These are phyloP conservation scores for Fusarium sp. DNA, from an alignment of 2,329 filamentous ascomycete genomes.

Conservation along the genomic window DNA sequence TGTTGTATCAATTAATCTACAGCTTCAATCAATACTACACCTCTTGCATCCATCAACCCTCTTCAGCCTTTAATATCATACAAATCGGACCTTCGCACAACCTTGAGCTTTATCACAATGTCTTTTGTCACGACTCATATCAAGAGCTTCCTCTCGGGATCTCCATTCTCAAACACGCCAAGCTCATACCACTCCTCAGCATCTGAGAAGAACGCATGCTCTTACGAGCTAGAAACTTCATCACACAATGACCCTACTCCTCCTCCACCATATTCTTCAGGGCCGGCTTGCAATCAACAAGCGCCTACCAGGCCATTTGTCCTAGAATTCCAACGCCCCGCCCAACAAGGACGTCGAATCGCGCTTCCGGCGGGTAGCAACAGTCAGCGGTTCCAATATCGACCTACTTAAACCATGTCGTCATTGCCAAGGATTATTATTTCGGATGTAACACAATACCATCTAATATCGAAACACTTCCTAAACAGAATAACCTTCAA, in stretches of 20 bases:
- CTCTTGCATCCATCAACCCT: neutral
- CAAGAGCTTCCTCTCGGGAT: slow-evolving; percentile 12
- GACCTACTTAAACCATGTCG: neutral
- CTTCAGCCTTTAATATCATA: neutral
- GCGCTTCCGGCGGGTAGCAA: slow-evolving; percentile 3
- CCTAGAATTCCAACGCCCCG: slow-evolving; percentile 28
- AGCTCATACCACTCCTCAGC: neutral
- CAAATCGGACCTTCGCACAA: neutral
- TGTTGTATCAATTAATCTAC: neutral
- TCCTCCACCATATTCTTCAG: slow-evolving; percentile 17
- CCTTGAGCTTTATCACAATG: slow-evolving; percentile 1
- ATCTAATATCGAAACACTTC: neutral
- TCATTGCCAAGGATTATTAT: neutral
- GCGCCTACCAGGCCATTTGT: slow-evolving; percentile 6
- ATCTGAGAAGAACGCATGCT: slow-evolving; percentile 8
- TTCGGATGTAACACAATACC: too few relatives aligned
- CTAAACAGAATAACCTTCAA: neutral
- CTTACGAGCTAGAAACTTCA: slow-evolving; percentile 8
- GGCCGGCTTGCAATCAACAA: neutral
- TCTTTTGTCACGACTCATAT: slow-evolving; percentile 14
- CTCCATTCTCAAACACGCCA: neutral
- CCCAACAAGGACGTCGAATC: slow-evolving; percentile 12
- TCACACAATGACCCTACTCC: slow-evolving; percentile 2
- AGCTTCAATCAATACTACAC: neutral
- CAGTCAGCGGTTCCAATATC: slow-evolving; percentile 20